These are phyloP conservation scores for Diatrype stigma DNA, from an alignment of 2,329 filamentous ascomycete genomes.

Conservation along the genomic window DNA sequence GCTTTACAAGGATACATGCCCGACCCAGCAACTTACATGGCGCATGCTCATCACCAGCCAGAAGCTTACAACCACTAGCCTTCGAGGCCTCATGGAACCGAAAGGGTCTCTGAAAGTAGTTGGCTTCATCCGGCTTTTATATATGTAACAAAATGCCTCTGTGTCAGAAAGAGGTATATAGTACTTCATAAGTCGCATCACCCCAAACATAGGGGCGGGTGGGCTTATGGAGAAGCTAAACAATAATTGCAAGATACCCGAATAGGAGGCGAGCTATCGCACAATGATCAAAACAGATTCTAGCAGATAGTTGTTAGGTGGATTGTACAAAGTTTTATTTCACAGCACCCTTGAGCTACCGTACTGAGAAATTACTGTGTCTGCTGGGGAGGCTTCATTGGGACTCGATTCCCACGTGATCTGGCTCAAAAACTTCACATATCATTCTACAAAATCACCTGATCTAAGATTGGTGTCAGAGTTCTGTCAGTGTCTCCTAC, in stretches of 20 bases:
- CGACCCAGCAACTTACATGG: conserved; percentile 16
- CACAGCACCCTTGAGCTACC: too few species aligned
- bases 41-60: neutral
- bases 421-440: too few species aligned
- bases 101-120: neutral
- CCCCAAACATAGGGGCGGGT: neutral
- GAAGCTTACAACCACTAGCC: neutral
- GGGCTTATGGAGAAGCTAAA: neutral
- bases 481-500: too few species aligned
- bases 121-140: neutral
- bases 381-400: too few species aligned
- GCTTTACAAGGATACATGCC: conserved; percentile 21
- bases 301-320: neutral
- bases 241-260: neutral
- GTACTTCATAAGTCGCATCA: neutral
- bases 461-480: too few species aligned
- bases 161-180: neutral
- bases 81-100: neutral
- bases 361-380: too few species aligned
- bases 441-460: too few species aligned
- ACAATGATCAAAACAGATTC: neutral
- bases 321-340: too few species aligned
- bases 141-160: neutral
- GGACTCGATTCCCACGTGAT: too few species aligned
- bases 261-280: neutral